Evolutionary conservation across 345 rosid genomes (phyloP), one percentile per base, ranked within the genome.

Genomic region (Physaria fendleri): DNA sequence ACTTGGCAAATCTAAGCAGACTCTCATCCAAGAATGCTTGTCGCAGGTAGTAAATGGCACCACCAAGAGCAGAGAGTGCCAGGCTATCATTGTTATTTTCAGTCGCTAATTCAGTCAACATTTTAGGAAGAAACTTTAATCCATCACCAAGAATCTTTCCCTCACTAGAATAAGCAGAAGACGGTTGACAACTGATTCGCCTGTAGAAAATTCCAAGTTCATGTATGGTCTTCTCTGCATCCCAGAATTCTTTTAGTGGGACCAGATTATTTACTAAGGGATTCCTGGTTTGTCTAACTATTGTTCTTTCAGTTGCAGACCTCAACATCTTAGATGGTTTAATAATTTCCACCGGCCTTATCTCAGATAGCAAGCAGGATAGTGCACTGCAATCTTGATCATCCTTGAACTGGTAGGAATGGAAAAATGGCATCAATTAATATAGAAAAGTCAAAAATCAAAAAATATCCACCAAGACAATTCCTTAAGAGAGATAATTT

Each of bases 41-140:
- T 72, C 76, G 85, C 49, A 93, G 81, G 76, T 93, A 93, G 76
- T 78, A 93, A 56, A 93, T 83, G 65, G 88, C 67, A 69, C 95
- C 97, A 59, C 99, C 99, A 62, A 93, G 86, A 68, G 97, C 95
- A 70, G 99, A 93, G 74, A 93, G 79, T 23, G 95, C 97, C 66
- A 79, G 69, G 60, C 74, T 72, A 15, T 78, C 78, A 74, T 75
- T 68, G 39, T 79, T 81, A 21, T 85, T 80, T 49, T 77, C 80
- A 64, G 64, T 68, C 18, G 76, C 69, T 68, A 93, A 76, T 57
- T 76, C 74, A 45, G 76, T 77, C 69, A 93, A 57, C 62, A 79
- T 37, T 25, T 65, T 72, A 39, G 95, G 99, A 32, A 93, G 77
- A 65, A 46, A 67, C 66, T 66, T 29, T 42, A 60, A 38, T 16